These are phyloP conservation scores for Penicillium verrucosum DNA, from an alignment of 2,329 filamentous ascomycete genomes.

Conservation along the genomic window DNA sequence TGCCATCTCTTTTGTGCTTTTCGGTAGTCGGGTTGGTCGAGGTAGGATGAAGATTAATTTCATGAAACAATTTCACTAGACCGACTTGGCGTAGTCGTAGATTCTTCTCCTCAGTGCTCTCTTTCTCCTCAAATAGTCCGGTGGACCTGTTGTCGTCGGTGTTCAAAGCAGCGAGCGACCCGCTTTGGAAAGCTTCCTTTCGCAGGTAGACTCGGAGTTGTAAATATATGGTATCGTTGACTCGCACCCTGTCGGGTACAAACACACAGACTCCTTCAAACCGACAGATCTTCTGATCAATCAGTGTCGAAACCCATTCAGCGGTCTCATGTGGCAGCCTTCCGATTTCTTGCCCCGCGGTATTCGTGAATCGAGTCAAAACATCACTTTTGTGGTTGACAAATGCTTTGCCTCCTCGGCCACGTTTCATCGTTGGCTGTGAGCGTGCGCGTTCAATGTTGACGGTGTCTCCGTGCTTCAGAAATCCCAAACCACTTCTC, in stretches of 20 bases:
- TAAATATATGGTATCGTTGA: conserved; percentile 91
- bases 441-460: conserved; percentile 82
- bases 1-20: conserved; percentile 75
- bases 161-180: conserved; percentile 48
- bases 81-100: conserved; percentile 81
- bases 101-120: conserved; percentile 79
- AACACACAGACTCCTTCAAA: conserved; percentile 90
- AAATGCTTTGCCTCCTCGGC: conserved; percentile 45
- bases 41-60: conserved; percentile 77
- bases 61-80: conserved; percentile 82
- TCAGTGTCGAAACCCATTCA: conserved; percentile 84
- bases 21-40: conserved; percentile 70
- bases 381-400: conserved; percentile 71
- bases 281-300: conserved; percentile 83
- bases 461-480: conserved; percentile 79
- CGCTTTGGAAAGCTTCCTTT: conserved; percentile 67
- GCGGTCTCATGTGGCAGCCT: conserved; percentile 82
- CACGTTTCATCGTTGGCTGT: conserved; percentile 53
- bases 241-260: conserved; percentile 76
- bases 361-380: conserved; percentile 85
- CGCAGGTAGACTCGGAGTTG: conserved; percentile 79
- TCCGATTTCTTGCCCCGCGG: conserved; percentile 75
- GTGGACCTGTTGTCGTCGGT: conserved; percentile 67
- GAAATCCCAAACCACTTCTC: conserved; percentile 68
- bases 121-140: conserved; percentile 76